phyloP scores from a whole-genome alignment of 1,139 yeast species.

The Blastobotrys aristatus region DNA sequence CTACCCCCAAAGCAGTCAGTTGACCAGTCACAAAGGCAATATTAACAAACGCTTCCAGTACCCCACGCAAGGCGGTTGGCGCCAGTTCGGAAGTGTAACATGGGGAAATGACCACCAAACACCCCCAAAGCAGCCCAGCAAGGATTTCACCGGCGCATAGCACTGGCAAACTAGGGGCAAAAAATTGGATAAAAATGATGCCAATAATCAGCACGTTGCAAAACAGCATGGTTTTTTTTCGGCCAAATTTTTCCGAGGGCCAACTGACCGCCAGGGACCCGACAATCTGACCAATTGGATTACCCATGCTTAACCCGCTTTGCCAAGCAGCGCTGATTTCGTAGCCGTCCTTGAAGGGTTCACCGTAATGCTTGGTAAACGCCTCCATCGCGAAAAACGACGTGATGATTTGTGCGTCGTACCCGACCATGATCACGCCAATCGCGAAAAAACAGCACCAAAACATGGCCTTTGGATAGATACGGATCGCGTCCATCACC shows the following conservation, averaged over 20 bases:
- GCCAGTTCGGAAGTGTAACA: conserved; percentile 46
- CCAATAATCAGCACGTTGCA: conserved; percentile 23
- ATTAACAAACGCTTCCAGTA: conserved; percentile 42
- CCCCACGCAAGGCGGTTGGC: conserved; percentile 42
- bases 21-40: conserved; percentile 45
- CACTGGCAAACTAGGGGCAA: conserved; percentile 37
- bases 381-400: conserved; percentile 43
- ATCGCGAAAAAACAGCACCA: conserved; percentile 44
- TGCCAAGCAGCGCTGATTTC: conserved; percentile 38
- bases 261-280: conserved; percentile 23
- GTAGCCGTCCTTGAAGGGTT: conserved; percentile 31
- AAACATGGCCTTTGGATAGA: conserved; percentile 40
- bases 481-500: conserved; percentile 19
- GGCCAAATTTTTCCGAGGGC: conserved; percentile 43
- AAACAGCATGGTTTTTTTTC: conserved; percentile 43
- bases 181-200: conserved; percentile 42
- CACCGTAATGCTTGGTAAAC: conserved; percentile 40
- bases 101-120: conserved; percentile 42
- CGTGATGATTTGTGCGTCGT: conserved; percentile 40
- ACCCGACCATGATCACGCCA: conserved; percentile 47
- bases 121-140: conserved; percentile 45
- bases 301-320: conserved; percentile 25
- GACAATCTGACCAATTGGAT: conserved; percentile 26
- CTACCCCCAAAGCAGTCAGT: conserved; percentile 40
- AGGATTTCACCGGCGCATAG: conserved; percentile 43